A percentile compares a stretch with the other conserved stretches of the same genome.
These are phyloP conservation scores for Cyphellophora europaea DNA, from an alignment of 2,329 filamentous ascomycete genomes.

Conservation along the genomic window DNA sequence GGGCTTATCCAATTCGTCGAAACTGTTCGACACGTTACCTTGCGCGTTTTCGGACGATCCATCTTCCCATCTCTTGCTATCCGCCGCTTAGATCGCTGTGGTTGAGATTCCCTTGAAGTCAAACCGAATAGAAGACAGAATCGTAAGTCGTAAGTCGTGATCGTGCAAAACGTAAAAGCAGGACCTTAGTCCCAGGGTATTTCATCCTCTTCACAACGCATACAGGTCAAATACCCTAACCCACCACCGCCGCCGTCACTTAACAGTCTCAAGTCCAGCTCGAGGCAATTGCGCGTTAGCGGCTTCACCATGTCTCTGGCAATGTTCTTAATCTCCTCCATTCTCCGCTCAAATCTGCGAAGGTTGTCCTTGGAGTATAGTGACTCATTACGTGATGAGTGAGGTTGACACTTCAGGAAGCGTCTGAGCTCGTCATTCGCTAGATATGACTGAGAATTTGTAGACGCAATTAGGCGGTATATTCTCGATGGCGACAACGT, in stretches of 20 bases:
- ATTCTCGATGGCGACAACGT: conserved; percentile 54
- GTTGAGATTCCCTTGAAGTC: too few species aligned
- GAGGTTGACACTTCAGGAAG: conserved; percentile 72
- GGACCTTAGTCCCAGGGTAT: conserved; percentile 52
- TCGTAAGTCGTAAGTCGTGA: too few species aligned
- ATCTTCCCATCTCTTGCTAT: too few species aligned
- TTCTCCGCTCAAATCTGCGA: conserved; percentile 70
- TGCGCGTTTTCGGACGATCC: too few species aligned
- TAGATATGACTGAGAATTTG: conserved; percentile 56
- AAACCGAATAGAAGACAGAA: too few species aligned
- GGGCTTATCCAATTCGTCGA: too few species aligned
- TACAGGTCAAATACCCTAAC: conserved; percentile 57
- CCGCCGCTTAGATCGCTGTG: too few species aligned
- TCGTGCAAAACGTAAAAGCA: too few species aligned
- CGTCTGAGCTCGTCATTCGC: conserved; percentile 80
- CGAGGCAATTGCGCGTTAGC: conserved; percentile 74
- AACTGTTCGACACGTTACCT: too few species aligned
- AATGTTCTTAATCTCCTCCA: conserved; percentile 80
- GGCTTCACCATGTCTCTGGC: conserved; percentile 76
- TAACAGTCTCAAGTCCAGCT: conserved; percentile 57
- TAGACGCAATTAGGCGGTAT: conserved; percentile 65
- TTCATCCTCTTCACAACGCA: conserved; percentile 51
- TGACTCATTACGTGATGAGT: conserved; percentile 24
- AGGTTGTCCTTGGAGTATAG: conserved; percentile 81
- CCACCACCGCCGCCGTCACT: conserved; percentile 34